A percentile compares a stretch with the other conserved stretches of the same genome.
Conservation (phyloP, 495 filamentous ascomycete species). For the Chaetomium cochliodes region DNA sequence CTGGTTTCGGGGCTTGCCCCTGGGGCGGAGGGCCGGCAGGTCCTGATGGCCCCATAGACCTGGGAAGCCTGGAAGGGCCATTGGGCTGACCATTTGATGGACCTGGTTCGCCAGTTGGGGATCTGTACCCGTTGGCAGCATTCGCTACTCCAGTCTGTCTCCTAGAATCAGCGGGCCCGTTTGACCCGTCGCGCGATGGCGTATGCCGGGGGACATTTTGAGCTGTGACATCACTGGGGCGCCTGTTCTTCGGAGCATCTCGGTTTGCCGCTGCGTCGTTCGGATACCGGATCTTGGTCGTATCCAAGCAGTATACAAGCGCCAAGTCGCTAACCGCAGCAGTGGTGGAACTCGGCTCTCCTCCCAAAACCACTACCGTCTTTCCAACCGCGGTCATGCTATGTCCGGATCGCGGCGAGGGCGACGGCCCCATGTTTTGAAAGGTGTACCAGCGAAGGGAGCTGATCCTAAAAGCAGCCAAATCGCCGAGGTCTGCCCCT, state of each 20-base stretch:
- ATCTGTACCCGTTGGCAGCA: constrained; percentile 36
- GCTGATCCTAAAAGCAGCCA: constrained; percentile 92
- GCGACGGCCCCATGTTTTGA: constrained; percentile 98
- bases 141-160: constrained; percentile 50
- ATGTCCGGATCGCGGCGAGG: constrained; percentile 89
- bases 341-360: constrained; percentile 86
- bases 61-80: constrained; percentile 59
- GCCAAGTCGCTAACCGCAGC: constrained; percentile 79
- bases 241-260: constrained; percentile 39
- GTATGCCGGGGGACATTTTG: constrained; percentile 37
- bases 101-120: constrained; percentile 37
- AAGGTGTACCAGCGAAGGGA: constrained; percentile 97
- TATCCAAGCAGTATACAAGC: constrained; percentile 89
- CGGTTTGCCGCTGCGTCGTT: constrained; percentile 64
- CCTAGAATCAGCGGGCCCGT: constrained; percentile 55
- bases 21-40: constrained; percentile 83
- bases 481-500: constrained; percentile 84
- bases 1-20: constrained; percentile 77
- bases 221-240: constrained; percentile 43
- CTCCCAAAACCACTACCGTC: constrained; percentile 85
- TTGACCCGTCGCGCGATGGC: constrained; percentile 63
- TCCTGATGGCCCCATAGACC: constrained; percentile 66
- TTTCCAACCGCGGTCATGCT: constrained; percentile 96
- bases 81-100: constrained; percentile 33
- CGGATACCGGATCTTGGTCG: constrained; percentile 92